phyloP scores from a whole-genome alignment of 805 yeast species.

The Candida insectalens region DNA sequence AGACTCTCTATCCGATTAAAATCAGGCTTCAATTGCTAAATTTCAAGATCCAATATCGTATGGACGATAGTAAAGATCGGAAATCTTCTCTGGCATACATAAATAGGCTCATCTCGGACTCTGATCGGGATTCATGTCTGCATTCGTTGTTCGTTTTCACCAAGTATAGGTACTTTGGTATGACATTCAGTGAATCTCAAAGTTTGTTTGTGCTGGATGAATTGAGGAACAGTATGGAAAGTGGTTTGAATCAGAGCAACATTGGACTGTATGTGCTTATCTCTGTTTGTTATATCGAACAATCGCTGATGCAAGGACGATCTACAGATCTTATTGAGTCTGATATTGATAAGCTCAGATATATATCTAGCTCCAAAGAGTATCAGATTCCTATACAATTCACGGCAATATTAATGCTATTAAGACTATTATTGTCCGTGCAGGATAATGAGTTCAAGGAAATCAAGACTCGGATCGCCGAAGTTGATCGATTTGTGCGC shows the following conservation, averaged over 20 bases:
- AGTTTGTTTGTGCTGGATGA: conserved; percentile 13
- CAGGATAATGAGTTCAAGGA: conserved; percentile 19
- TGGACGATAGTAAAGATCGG: conserved; percentile 10
- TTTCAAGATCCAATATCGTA: conserved; percentile 26
- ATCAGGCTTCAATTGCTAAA: conserved; percentile 28
- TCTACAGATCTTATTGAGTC: conserved; percentile 13
- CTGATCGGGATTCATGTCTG: no score
- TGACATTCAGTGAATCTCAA: conserved; percentile 17
- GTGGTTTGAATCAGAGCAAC: conserved; percentile 5
- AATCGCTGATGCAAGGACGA: conserved; percentile 23
- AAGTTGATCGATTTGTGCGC: conserved; percentile 17
- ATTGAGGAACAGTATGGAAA: conserved; percentile 7
- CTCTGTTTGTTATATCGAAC: conserved; percentile 22
- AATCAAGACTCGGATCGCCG: conserved; percentile 17
- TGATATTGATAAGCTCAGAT: conserved; percentile 11
- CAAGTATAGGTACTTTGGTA: conserved; percentile 23
- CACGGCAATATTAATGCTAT: conserved; percentile 22
- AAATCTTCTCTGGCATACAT: conserved; percentile 24
- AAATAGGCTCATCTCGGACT: conserved; percentile 13
- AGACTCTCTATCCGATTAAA: conserved; percentile 14
- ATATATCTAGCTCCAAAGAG: conserved; percentile 3
- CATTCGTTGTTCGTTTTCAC: conserved; percentile 23
- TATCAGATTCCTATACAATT: conserved; percentile 23
- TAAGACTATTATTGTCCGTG: conserved; percentile 19
- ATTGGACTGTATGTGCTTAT: conserved; percentile 15